phyloP scores from a whole-genome alignment of 2,329 filamentous ascomycete genomes.

The Colletotrichum musae region DNA sequence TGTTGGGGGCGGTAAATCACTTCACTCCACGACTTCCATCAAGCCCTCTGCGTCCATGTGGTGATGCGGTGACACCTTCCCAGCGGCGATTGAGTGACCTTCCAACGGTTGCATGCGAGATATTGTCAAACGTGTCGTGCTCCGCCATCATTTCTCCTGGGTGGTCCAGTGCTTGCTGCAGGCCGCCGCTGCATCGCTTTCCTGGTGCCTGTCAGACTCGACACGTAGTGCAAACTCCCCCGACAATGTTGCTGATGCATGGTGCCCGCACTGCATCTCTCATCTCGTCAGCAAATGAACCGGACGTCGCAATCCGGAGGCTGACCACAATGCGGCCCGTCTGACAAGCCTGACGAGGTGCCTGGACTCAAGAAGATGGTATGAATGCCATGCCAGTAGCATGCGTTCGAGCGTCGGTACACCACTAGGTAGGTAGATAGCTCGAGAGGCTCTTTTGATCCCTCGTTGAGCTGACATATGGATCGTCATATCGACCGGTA shows the following conservation, averaged over 20 bases:
- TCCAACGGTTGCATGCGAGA: slow-evolving; percentile 33
- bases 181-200: slow-evolving; percentile 13
- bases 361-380: neutral
- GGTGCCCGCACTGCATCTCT: neutral
- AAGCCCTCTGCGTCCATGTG: neutral
- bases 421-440: too few relatives aligned
- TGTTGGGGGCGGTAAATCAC: slow-evolving; percentile 1
- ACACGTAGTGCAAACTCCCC: slow-evolving; percentile 30
- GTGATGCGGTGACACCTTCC: slow-evolving; percentile 11
- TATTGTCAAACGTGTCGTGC: slow-evolving; percentile 19
- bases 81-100: slow-evolving; percentile 26
- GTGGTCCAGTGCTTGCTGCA: slow-evolving; percentile 20
- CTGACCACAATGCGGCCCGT: neutral
- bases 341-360: neutral
- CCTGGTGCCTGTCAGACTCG: slow-evolving; percentile 35
- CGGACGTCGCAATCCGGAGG: neutral
- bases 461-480: slow-evolving; percentile 16
- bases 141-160: slow-evolving; percentile 25
- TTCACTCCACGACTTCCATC: slow-evolving; percentile 1
- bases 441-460: neutral
- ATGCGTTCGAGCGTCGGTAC: neutral
- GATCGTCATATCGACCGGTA: slow-evolving; percentile 17
- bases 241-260: slow-evolving; percentile 18
- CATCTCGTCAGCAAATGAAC: neutral
- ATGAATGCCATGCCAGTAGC: neutral